A percentile compares a stretch with the other conserved stretches of the same genome.
These are phyloP conservation scores for Nephelium lappaceum DNA, from an alignment of 345 rosid species.

Conservation along the genomic window DNA sequence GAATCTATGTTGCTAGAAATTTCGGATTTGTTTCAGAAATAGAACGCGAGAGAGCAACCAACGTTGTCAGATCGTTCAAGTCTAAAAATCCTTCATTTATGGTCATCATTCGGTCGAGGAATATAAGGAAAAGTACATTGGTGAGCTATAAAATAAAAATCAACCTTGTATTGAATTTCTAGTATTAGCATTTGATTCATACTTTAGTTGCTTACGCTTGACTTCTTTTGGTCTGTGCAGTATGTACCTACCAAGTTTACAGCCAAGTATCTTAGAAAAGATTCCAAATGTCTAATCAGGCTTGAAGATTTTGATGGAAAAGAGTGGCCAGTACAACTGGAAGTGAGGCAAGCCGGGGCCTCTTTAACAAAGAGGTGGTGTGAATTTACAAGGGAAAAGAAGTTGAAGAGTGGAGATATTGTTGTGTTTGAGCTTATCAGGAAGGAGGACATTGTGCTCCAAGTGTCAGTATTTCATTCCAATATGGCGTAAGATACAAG, in stretches of 20 bases:
- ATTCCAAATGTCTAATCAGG: constrained; percentile 1
- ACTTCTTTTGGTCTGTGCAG: constrained; percentile 2
- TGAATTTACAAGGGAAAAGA: constrained; percentile 13
- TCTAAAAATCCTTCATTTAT: constrained; percentile 44
- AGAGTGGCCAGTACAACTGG: constrained; percentile 9
- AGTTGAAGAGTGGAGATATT: constrained; percentile 29
- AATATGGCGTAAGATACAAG: neutral
- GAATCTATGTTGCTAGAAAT: neutral
- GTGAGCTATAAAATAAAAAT: neutral
- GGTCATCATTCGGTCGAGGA: constrained; percentile 31
- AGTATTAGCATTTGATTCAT: neutral
- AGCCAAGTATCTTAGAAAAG: constrained; percentile 1
- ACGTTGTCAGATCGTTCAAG: constrained; percentile 32
- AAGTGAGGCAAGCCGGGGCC: neutral
- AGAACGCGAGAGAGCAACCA: constrained; percentile 32
- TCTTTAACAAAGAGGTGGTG: constrained; percentile 19
- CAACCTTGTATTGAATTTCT: neutral
- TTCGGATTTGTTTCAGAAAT: neutral
- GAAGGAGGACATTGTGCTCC: constrained; percentile 14
- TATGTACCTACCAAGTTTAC: constrained; percentile 23
- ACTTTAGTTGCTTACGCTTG: neutral
- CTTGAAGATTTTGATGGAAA: constrained; percentile 28
- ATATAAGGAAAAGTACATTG: constrained; percentile 6
- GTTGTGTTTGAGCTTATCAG: constrained; percentile 26
- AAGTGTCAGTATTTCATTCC: constrained; percentile 21